Evolutionary conservation across 768 basidiomycete species (phyloP).

Genomic region (Nidularia sp.): DNA sequence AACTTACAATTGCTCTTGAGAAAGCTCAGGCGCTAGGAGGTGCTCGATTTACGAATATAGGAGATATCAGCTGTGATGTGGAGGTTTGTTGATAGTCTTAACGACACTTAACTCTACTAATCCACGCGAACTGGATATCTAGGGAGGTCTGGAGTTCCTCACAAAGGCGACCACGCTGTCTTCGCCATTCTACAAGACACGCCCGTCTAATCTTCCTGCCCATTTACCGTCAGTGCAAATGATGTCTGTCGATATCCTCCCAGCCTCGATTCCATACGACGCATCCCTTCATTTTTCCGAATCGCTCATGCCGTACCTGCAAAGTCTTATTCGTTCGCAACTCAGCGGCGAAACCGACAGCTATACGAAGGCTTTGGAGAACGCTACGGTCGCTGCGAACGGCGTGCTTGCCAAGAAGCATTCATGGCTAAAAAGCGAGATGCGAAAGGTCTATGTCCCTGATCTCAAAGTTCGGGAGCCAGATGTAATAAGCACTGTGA

Average conservation of each 20-base stretch:
- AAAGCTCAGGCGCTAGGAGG: slow-evolving; percentile 46
- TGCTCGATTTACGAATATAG: slow-evolving; percentile 65
- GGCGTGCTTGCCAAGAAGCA: slow-evolving; percentile 55
- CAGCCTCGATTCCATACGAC: slow-evolving; percentile 78
- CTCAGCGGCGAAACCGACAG: slow-evolving; percentile 15
- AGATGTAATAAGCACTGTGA: slow-evolving; percentile 31
- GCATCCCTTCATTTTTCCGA: slow-evolving; percentile 75
- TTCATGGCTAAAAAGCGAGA: slow-evolving; percentile 41
- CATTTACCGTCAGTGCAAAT: slow-evolving; percentile 62
- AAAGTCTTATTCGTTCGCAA: slow-evolving; percentile 45
- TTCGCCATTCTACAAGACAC: slow-evolving; percentile 61
- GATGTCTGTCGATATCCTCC: slow-evolving; percentile 91
- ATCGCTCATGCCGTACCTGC: slow-evolving; percentile 65
- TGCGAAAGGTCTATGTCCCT: too few relatives aligned
- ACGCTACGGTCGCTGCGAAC: slow-evolving; percentile 64
- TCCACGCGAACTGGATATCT: too few relatives aligned
- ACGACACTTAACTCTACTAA: too few relatives aligned
- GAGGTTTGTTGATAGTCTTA: slow-evolving; percentile 17
- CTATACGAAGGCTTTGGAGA: slow-evolving; percentile 45
- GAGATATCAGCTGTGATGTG: slow-evolving; percentile 90
- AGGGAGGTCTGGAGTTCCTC: slow-evolving; percentile 82
- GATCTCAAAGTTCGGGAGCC: too few relatives aligned
- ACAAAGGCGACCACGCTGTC: slow-evolving; percentile 74
- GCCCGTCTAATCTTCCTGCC: slow-evolving; percentile 33
- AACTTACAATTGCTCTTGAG: slow-evolving; percentile 47